Base-by-base conservation (phyloP, 2,329 filamentous ascomycete species). In the Periconia digitata region DNA sequence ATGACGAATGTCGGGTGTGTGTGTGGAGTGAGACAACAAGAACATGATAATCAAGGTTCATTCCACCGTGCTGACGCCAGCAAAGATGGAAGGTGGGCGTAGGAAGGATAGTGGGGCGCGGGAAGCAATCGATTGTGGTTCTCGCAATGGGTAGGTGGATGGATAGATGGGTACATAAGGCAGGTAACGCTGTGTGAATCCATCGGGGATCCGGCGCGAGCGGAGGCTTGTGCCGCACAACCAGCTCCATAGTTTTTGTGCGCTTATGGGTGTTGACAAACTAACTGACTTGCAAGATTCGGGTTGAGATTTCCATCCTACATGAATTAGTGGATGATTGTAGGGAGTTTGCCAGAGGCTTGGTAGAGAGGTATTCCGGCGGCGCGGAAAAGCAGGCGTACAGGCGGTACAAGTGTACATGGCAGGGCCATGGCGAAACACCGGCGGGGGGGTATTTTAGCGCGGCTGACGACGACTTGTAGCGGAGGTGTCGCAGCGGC, bases 381-480 rank as follows among this genome's bases (percentile, higher is more conserved):
- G 27, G n/a, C 12, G n/a, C 8, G 27, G 27, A 32, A 32, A 13
- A 27, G 24, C 24, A 27, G 24, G 13, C 24, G 24, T 27, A 13
- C 24, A 27, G 24, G 7, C 24, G 24, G 24, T 36, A 37, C n/a
- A n/a, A n/a, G n/a, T n/a, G n/a, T n/a, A n/a, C n/a, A n/a, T n/a
- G n/a, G n/a, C n/a, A n/a, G n/a, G n/a, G n/a, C 15, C 10, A 37
- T 37, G 18, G 18, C 18, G 18, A 37, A 40, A 40, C 38, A 40
- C 23, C 22, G 21, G 38, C 22, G 38, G 38, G 38, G 21, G 8
- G 12, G 12, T 16, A n/a, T 24, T 39, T 24, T 40, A 40, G 41
- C 27, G 38, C 37, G 27, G 44, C 44, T 46, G 24, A 46, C 44
- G 44, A 46, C 44, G 44, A 46, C 44, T 46, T 41, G 38, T 41